Base-by-base conservation (phyloP, 2,329 filamentous ascomycete genomes). In the Colletotrichum sp. region DNA sequence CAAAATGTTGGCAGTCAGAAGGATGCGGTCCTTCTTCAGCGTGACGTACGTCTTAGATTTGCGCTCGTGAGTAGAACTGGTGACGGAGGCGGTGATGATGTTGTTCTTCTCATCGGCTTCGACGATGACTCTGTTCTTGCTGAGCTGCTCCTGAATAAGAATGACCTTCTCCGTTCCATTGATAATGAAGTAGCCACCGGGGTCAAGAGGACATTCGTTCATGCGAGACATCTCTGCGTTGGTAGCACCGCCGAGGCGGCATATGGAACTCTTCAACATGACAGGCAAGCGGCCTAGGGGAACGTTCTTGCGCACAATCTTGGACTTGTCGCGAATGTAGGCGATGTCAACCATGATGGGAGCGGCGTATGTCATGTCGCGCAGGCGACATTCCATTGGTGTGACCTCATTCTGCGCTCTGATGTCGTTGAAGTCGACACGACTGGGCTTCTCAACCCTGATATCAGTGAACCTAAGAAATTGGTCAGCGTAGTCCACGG, bases 101-200 rank as follows among this genome's bases (percentile, higher is more conserved):
- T 95, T 95, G 86, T 98, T 99, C 87, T 98, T 98, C 69, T 93
- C 90, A 81, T 96, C 95, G 71, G 95, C 93, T 86, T 99, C 98
- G 19, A 99, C 96, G 83, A 99, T 98, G 81, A 99, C 95, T 88
- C 97, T 93, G 86, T 99, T 99, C 90, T 99, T 99, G 90, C 97
- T 99, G 83, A 99, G 88, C 86, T 99, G 97, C 83, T 99, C 98
- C 85, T 99, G 97, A 16, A 99, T 98, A 59, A 99, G 88, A 82
- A 99, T 99, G 80, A 99, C 97, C 88, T 99, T 99, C 85, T 99
- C 97, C 25, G 98, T 98, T 63, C 97, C 97, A 81, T 96, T 95
- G 79, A 99, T 96, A 81, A 99, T 97, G 82, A 99, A 99, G 85
- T 99, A 99, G 69, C 97, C 97, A 78, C 97, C 97, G 1, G 98